phyloP scores from a whole-genome alignment of 345 rosid genomes.

The Syzygium aqueum region DNA sequence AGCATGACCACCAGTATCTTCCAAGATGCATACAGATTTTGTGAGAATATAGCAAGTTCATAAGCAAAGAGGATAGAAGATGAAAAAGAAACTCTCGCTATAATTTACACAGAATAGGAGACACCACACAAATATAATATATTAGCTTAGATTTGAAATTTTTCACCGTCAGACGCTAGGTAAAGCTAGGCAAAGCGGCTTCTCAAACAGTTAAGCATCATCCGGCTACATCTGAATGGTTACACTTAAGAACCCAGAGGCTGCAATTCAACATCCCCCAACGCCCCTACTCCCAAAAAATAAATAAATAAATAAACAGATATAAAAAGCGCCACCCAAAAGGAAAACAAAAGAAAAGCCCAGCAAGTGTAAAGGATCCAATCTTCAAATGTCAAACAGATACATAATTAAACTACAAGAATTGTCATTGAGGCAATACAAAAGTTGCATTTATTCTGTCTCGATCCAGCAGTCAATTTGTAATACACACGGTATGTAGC shows the following conservation, averaged over 20 bases:
- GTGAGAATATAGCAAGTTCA: neutral
- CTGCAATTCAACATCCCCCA: neutral
- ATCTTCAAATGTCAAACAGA: neutral
- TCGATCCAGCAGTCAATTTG: neutral
- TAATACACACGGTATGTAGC: neutral
- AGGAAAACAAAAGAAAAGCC: neutral
- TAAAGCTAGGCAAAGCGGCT: neutral
- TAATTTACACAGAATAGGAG: neutral
- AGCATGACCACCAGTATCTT: neutral
- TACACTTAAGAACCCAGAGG: neutral
- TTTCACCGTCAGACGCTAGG: neutral
- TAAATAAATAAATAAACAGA: neutral
- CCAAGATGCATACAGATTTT: neutral
- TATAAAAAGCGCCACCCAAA: neutral
- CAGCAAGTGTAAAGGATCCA: neutral
- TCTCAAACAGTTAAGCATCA: neutral
- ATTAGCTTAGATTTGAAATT: neutral
- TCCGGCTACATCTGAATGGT: neutral
- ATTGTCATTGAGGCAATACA: neutral
- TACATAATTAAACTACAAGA: neutral
- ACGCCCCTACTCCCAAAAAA: neutral
- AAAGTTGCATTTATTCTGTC: neutral
- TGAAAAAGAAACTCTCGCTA: neutral
- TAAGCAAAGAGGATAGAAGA: neutral
- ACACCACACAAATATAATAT: neutral